Percentiles rank a stretch among this genome's conserved stretches.
phyloP scores from a whole-genome alignment of 139 green algal species.

The Chlorella sp. region DNA sequence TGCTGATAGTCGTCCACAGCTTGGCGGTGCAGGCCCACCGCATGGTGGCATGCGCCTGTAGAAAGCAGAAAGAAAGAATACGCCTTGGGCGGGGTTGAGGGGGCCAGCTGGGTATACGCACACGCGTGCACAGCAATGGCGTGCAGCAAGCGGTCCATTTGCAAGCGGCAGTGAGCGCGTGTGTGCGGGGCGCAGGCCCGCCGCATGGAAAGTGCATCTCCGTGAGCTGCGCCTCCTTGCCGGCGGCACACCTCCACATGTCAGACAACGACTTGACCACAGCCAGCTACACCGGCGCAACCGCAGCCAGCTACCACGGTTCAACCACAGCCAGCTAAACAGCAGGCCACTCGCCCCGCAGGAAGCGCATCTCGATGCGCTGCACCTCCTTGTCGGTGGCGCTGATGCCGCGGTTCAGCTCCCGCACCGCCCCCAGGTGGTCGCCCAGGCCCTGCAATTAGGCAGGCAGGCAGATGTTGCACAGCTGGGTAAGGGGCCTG shows the following conservation, averaged over 20 bases:
- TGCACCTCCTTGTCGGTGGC: conserved; percentile 21
- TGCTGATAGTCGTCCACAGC: conserved; percentile 60
- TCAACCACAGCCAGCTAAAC: neutral
- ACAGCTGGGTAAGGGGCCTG: too few relatives aligned
- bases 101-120: too few relatives aligned
- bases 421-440: conserved; percentile 64
- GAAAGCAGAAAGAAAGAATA: conserved; percentile 8
- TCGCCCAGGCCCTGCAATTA: conserved; percentile 64
- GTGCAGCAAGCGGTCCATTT: too few relatives aligned
- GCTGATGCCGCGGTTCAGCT: conserved; percentile 68
- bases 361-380: conserved; percentile 71
- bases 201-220: neutral
- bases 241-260: too few relatives aligned
- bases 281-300: too few relatives aligned
- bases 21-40: conserved; percentile 54
- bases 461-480: neutral
- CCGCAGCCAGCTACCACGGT: too few relatives aligned
- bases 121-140: too few relatives aligned
- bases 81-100: neutral
- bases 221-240: neutral
- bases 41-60: conserved; percentile 68
- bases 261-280: too few relatives aligned
- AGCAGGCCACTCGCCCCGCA: conserved; percentile 49
- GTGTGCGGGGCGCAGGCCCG: too few relatives aligned
- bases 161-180: too few relatives aligned